A percentile compares a stretch with the other conserved stretches of the same genome.
These are phyloP conservation scores for Didymella glomerata DNA, from an alignment of 2,329 filamentous ascomycete species.

Conservation along the genomic window DNA sequence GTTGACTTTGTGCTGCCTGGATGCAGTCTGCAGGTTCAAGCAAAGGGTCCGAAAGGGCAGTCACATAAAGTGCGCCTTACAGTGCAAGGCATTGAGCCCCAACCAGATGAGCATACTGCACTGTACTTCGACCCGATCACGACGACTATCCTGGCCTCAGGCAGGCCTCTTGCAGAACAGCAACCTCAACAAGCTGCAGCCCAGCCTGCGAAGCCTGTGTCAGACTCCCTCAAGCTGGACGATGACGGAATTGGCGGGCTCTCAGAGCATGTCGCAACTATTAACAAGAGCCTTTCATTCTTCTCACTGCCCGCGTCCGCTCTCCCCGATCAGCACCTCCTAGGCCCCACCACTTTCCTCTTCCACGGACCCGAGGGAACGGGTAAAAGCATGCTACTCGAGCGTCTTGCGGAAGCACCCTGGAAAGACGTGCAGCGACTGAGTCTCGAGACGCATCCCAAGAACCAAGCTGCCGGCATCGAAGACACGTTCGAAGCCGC, in stretches of 20 bases:
- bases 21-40: constrained; percentile 70
- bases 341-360: constrained; percentile 66
- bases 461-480: constrained; percentile 63
- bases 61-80: constrained; percentile 64
- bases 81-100: constrained; percentile 62
- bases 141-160: constrained; percentile 34
- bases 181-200: constrained; percentile 5
- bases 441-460: constrained; percentile 56
- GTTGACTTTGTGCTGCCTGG: constrained; percentile 75
- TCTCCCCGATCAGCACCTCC: constrained; percentile 37
- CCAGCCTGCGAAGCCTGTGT: constrained; percentile 16
- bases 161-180: constrained; percentile 18
- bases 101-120: constrained; percentile 35
- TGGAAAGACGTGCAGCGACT: constrained; percentile 77
- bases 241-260: constrained; percentile 72
- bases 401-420: constrained; percentile 68
- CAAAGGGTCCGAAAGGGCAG: constrained; percentile 58
- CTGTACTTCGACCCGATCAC: constrained; percentile 43
- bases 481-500: constrained; percentile 76
- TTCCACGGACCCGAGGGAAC: constrained; percentile 85
- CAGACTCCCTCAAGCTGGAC: constrained; percentile 42
- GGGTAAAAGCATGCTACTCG: constrained; percentile 80
- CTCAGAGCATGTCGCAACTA: constrained; percentile 65
- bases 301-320: constrained; percentile 31
- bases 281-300: constrained; percentile 71